Percentiles rank a stretch among this genome's conserved stretches.
Evolutionary conservation across 2,329 filamentous ascomycete genomes (phyloP).

Genomic region (Xylariomycetidae sp.): DNA sequence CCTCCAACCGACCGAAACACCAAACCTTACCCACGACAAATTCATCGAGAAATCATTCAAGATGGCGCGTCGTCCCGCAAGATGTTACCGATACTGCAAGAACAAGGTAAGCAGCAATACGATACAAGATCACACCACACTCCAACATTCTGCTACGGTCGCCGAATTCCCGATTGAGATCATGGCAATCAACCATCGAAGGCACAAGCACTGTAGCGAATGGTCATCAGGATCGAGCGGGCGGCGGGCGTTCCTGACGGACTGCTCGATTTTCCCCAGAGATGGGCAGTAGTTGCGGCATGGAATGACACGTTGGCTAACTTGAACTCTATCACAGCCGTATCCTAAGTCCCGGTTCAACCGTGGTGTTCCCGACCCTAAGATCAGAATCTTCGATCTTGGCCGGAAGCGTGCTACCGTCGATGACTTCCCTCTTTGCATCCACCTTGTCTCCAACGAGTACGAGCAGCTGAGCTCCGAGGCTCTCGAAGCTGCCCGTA

Average conservation of each 20-base stretch:
- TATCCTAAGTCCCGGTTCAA: constrained; percentile 99
- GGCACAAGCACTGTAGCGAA: too few relatives aligned
- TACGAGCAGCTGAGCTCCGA: constrained; percentile 99
- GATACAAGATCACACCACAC: too few relatives aligned
- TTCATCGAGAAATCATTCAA: constrained; percentile 61
- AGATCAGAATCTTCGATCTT: constrained; percentile 97
- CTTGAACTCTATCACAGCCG: constrained; percentile 69
- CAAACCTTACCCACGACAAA: constrained; percentile 45
- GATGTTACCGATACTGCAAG: constrained; percentile 99
- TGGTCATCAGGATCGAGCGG: too few relatives aligned
- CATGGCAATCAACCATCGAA: too few relatives aligned
- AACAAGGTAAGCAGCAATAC: constrained; percentile 96
- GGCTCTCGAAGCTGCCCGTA: constrained; percentile 98
- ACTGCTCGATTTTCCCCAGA: too few relatives aligned
- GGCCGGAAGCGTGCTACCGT: constrained; percentile 98
- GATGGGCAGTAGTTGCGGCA: too few relatives aligned
- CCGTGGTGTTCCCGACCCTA: constrained; percentile 88
- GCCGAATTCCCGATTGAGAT: too few relatives aligned
- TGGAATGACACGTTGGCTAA: too few relatives aligned
- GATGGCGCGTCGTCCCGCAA: constrained; percentile 98
- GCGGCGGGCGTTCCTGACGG: too few relatives aligned
- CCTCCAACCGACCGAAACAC: constrained; percentile 28
- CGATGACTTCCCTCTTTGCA: constrained; percentile 98
- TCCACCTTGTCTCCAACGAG: constrained; percentile 99
- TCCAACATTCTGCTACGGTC: too few relatives aligned